Conservation (phyloP, 768 basidiomycete genomes). For the Tubosaeta sp. region DNA sequence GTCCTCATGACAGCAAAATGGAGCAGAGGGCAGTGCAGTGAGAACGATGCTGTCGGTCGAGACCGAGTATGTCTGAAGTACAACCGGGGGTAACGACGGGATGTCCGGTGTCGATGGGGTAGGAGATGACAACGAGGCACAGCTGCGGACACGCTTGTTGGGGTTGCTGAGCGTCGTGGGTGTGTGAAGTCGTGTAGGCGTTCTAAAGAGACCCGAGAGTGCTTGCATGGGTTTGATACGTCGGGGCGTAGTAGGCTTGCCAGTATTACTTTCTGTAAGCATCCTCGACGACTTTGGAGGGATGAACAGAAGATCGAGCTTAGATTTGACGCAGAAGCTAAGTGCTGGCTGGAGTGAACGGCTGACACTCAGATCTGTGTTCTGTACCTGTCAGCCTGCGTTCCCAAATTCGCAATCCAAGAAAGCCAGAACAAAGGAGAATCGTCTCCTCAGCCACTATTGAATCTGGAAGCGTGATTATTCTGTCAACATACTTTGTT, state of each 20-base stretch:
- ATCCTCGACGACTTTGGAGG: slow-evolving; percentile 2
- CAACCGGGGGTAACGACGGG: slow-evolving; percentile 36
- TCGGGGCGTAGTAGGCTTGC: slow-evolving; percentile 6
- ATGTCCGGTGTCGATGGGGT: slow-evolving; percentile 7
- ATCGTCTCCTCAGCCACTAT: too few species aligned
- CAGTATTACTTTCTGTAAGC: background rate
- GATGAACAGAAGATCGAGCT: background rate
- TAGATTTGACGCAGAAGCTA: background rate
- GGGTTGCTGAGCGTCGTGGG: slow-evolving; percentile 14
- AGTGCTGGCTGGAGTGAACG: background rate
- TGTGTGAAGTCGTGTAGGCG: slow-evolving; percentile 21
- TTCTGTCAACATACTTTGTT: too few species aligned
- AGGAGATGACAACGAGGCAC: slow-evolving; percentile 5
- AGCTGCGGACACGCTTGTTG: slow-evolving; percentile 19
- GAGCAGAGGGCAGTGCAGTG: slow-evolving; percentile 52
- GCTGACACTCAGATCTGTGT: background rate
- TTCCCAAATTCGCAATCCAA: too few species aligned
- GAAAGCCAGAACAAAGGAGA: too few species aligned
- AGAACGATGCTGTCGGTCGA: slow-evolving; percentile 54
- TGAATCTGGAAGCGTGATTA: too few species aligned
- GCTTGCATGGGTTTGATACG: slow-evolving; percentile 11
- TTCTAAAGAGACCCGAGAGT: slow-evolving; percentile 20
- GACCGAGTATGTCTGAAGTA: slow-evolving; percentile 55
- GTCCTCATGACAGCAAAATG: slow-evolving; percentile 76
- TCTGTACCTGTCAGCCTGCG: background rate